Conservation (phyloP, 331 rosid species). For the Arachis monticola region DNA sequence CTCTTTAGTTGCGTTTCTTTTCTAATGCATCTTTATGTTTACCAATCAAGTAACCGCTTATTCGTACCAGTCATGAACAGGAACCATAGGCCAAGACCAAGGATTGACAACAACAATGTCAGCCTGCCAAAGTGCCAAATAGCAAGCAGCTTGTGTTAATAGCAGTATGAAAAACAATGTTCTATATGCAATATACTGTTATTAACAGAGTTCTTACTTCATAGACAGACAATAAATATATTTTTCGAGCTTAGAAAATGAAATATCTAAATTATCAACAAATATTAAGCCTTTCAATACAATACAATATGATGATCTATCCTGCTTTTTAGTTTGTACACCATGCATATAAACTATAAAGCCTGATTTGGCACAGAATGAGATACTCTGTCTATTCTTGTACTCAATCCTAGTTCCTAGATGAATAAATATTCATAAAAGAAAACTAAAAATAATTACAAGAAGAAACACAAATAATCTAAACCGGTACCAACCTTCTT, state of each 20-base stretch:
- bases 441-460: conserved; percentile 6
- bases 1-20: too few species aligned
- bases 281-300: not conserved
- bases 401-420: conserved; percentile 9
- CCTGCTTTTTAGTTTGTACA: not conserved
- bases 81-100: conserved; percentile 78
- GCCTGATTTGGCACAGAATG: not conserved
- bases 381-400: not conserved
- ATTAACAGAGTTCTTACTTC: not conserved
- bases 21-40: not conserved
- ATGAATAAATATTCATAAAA: conserved; percentile 1
- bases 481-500: conserved; percentile 67
- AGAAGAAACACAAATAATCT: conserved; percentile 2
- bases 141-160: conserved; percentile 34
- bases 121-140: conserved; percentile 67
- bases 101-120: conserved; percentile 82
- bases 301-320: not conserved
- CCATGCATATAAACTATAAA: not conserved
- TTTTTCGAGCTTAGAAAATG: not conserved
- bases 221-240: conserved; percentile 9
- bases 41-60: conserved; percentile 21
- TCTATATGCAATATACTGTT: not conserved
- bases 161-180: conserved; percentile 16
- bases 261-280: not conserved
- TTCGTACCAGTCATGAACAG: conserved; percentile 75